Conservation (phyloP, 2,329 filamentous ascomycete genomes). For the Beauveria sp. region DNA sequence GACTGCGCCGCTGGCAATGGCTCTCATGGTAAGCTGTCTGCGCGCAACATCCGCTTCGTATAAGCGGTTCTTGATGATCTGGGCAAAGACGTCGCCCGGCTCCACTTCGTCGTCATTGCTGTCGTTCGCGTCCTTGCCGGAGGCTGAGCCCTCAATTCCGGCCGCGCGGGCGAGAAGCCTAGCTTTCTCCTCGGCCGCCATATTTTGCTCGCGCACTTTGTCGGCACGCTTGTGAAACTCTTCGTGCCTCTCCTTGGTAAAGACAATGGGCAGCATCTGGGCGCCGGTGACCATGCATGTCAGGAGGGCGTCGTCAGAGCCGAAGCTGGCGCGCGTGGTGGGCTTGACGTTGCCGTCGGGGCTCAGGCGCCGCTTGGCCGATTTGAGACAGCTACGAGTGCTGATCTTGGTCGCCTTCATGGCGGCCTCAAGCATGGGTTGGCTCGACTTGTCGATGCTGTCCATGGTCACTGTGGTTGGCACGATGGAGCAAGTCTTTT, state of each 20-base stretch:
- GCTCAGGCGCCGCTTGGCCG: not conserved
- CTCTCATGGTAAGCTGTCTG: too few relatives aligned
- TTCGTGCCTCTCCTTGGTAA: not conserved
- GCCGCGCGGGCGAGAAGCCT: not conserved
- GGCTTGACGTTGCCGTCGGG: not conserved
- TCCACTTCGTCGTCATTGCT: not conserved
- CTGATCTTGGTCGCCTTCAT: not conserved
- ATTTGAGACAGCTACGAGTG: slow-evolving; percentile 3
- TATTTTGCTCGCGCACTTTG: not conserved
- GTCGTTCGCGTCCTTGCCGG: not conserved
- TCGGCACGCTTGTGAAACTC: not conserved
- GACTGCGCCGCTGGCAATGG: not conserved
- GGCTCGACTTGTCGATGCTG: not conserved
- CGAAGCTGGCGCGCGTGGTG: not conserved
- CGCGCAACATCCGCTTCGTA: too few relatives aligned
- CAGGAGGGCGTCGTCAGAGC: not conserved
- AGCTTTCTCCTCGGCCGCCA: not conserved
- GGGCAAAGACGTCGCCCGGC: not conserved
- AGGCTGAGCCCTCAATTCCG: not conserved
- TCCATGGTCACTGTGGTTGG: not conserved
- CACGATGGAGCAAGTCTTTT: too few relatives aligned
- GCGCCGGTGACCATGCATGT: not conserved
- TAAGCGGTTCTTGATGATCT: not conserved
- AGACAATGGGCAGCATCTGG: not conserved
- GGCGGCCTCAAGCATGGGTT: not conserved